These are phyloP conservation scores for Teratosphaeria viscida DNA, from an alignment of 2,329 filamentous ascomycete genomes.

Conservation along the genomic window DNA sequence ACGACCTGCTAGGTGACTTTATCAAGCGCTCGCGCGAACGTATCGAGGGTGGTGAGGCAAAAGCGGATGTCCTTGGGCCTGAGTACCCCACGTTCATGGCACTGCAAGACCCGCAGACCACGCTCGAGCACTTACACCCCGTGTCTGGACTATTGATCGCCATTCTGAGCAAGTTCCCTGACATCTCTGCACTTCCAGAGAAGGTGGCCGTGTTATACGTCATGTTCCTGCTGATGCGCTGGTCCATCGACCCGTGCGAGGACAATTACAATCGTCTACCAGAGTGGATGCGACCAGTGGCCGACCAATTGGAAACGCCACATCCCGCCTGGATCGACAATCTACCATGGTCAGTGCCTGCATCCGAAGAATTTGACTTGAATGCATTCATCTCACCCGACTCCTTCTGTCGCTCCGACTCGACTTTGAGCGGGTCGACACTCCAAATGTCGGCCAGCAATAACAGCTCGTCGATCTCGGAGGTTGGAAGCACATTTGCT, in stretches of 20 bases:
- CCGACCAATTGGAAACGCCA: slow-evolving; percentile 53
- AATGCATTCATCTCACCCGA: background rate
- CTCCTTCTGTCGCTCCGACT: background rate
- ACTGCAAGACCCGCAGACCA: slow-evolving; percentile 54
- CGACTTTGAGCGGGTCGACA: background rate
- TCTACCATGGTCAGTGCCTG: slow-evolving; percentile 50
- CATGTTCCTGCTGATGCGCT: slow-evolving; percentile 77
- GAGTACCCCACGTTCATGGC: slow-evolving; percentile 70
- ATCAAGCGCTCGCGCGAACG: slow-evolving; percentile 58
- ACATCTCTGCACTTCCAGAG: slow-evolving; percentile 67
- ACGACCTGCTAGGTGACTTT: slow-evolving; percentile 71
- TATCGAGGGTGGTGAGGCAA: slow-evolving; percentile 53
- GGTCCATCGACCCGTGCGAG: slow-evolving; percentile 68
- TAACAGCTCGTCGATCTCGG: background rate
- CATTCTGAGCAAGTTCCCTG: slow-evolving; percentile 73
- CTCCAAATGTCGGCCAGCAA: background rate
- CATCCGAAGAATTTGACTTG: background rate
- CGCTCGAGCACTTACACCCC: slow-evolving; percentile 43
- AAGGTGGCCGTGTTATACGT: slow-evolving; percentile 71
- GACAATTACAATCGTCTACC: slow-evolving; percentile 74
- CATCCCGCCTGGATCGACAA: slow-evolving; percentile 81
- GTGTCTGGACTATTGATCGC: slow-evolving; percentile 78
- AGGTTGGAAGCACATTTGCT: background rate
- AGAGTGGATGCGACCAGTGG: slow-evolving; percentile 57
- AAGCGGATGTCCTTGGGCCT: slow-evolving; percentile 60